phyloP scores from a whole-genome alignment of 768 basidiomycete genomes.

The Leccinum pellstonianum region DNA sequence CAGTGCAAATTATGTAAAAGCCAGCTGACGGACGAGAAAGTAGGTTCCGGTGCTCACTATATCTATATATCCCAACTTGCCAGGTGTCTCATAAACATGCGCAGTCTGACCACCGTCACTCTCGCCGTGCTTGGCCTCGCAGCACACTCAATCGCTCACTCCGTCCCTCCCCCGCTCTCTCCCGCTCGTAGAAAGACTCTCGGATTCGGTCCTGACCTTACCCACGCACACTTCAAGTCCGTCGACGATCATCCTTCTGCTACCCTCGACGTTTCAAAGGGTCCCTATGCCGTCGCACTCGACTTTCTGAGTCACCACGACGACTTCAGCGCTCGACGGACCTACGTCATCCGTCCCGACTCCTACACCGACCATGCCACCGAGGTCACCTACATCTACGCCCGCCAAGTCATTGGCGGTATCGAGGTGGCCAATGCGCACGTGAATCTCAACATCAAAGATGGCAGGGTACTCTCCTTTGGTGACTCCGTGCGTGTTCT shows the following conservation, averaged over 20 bases:
- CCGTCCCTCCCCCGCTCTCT: constrained; percentile 16
- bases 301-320: constrained; percentile 51
- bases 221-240: constrained; percentile 66
- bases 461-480: constrained; percentile 79
- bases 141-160: constrained; percentile 51
- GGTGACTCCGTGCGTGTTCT: constrained; percentile 72
- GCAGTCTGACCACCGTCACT: constrained; percentile 63
- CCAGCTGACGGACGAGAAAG: no score
- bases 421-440: constrained; percentile 89
- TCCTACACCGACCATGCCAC: constrained; percentile 86
- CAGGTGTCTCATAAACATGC: constrained; percentile 42
- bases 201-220: constrained; percentile 80
- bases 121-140: constrained; percentile 60
- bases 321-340: constrained; percentile 33
- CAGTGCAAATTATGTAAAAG: no score
- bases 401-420: constrained; percentile 80
- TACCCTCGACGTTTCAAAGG: constrained; percentile 39
- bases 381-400: constrained; percentile 87
- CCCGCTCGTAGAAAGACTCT: constrained; percentile 71
- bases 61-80: neutral
- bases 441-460: constrained; percentile 89
- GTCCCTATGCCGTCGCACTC: constrained; percentile 62
- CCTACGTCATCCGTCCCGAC: constrained; percentile 69
- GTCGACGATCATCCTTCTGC: constrained; percentile 38
- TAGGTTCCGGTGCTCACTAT: no score